These are phyloP conservation scores for Pezicula neosporulosa DNA, from an alignment of 2,329 filamentous ascomycete species.

Conservation along the genomic window DNA sequence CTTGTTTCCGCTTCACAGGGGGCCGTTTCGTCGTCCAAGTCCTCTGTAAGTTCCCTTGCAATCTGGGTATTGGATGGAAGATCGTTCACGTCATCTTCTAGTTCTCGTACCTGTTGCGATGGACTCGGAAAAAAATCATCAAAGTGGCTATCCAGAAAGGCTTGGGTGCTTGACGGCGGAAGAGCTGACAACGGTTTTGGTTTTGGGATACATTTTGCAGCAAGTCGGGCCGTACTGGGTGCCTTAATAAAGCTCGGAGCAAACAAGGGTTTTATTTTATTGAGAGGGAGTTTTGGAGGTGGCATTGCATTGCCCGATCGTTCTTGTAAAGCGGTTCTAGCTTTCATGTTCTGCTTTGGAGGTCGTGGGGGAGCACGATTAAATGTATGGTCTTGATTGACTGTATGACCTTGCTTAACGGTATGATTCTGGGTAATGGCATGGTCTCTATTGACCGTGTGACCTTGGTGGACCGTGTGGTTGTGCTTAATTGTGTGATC, in stretches of 20 bases:
- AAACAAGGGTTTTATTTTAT: background rate
- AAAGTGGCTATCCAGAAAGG: slow-evolving; percentile 44
- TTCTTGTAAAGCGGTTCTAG: slow-evolving; percentile 5
- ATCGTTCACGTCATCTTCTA: slow-evolving; percentile 37
- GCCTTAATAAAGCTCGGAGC: background rate
- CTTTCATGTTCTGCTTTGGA: background rate
- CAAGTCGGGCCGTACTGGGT: background rate
- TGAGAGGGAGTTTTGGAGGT: slow-evolving; percentile 11
- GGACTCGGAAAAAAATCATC: slow-evolving; percentile 55
- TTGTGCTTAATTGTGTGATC: background rate
- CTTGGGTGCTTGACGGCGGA: slow-evolving; percentile 44
- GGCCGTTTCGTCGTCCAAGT: slow-evolving; percentile 2
- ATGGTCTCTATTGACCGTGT: background rate
- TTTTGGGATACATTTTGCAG: background rate
- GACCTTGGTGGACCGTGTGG: background rate
- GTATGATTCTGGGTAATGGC: background rate
- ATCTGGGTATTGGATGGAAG: slow-evolving; percentile 21
- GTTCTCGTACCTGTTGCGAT: slow-evolving; percentile 51
- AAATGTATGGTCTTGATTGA: background rate
- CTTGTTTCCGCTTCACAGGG: background rate
- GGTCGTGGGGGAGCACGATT: background rate
- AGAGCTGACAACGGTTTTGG: background rate
- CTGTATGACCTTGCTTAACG: background rate
- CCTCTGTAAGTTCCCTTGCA: slow-evolving; percentile 14
- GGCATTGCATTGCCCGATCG: slow-evolving; percentile 16